Evolutionary conservation across 208 protist genomes (phyloP).

Genomic region (Crithidia thermophila): DNA sequence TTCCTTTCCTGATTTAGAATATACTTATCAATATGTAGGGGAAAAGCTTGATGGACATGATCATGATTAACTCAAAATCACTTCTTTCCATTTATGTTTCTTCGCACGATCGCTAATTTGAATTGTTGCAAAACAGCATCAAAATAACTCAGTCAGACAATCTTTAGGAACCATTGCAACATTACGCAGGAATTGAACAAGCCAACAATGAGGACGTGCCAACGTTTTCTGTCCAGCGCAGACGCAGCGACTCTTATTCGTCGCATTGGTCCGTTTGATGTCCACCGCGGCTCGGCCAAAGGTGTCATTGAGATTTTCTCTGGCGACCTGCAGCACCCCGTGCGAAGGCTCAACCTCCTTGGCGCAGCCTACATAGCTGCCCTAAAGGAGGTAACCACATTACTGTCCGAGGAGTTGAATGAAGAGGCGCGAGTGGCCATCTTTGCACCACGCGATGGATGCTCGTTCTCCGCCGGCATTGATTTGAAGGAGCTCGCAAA

Average conservation of each 20-base stretch:
- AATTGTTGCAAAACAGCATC: too few relatives aligned
- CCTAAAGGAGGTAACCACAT: slow-evolving; percentile 35
- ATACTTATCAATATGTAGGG: too few relatives aligned
- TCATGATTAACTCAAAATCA: too few relatives aligned
- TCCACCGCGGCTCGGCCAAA: slow-evolving; percentile 32
- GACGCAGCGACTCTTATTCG: slow-evolving; percentile 22
- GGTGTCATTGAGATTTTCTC: slow-evolving; percentile 56
- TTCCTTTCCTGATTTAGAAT: too few relatives aligned
- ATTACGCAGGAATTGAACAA: too few relatives aligned
- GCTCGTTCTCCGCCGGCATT: slow-evolving; percentile 63
- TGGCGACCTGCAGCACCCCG: slow-evolving; percentile 37
- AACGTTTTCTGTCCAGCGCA: not conserved
- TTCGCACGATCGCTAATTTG: too few relatives aligned
- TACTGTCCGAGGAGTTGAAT: slow-evolving; percentile 58
- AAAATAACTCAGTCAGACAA: too few relatives aligned
- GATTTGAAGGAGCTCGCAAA: slow-evolving; percentile 42
- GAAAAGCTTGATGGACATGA: too few relatives aligned
- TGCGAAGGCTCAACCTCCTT: slow-evolving; percentile 65
- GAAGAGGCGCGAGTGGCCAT: slow-evolving; percentile 55
- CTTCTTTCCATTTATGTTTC: too few relatives aligned
- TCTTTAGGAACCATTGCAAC: too few relatives aligned
- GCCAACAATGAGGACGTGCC: slow-evolving; percentile 1
- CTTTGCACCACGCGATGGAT: slow-evolving; percentile 47
- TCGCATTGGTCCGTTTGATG: slow-evolving; percentile 42
- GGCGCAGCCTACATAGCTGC: slow-evolving; percentile 43